These are phyloP conservation scores for Saturnispora dispora DNA, from an alignment of 805 yeast species.

Conservation along the genomic window DNA sequence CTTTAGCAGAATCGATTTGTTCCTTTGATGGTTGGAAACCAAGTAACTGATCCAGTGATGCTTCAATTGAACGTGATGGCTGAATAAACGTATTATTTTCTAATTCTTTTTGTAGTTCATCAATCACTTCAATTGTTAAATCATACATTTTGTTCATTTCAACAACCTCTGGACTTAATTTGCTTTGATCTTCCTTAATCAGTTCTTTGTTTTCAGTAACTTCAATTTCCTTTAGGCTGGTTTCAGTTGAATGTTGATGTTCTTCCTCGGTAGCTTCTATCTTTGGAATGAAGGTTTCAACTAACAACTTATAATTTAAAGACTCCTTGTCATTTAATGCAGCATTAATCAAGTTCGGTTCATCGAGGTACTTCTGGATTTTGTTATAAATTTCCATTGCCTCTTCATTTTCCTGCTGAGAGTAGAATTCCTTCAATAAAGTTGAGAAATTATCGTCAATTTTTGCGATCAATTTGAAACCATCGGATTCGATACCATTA, in stretches of 20 bases:
- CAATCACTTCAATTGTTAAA: conserved; percentile 21
- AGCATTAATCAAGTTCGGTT: conserved; percentile 16
- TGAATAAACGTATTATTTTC: conserved; percentile 19
- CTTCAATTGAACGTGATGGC: conserved; percentile 12
- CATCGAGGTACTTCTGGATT: conserved; percentile 16
- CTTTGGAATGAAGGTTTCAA: conserved; percentile 8
- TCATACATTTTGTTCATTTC: conserved; percentile 25
- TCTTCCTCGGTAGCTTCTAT: neutral
- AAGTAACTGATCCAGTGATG: conserved; percentile 16
- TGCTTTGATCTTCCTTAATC: conserved; percentile 19
- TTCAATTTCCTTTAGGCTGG: neutral
- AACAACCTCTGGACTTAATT: conserved; percentile 16
- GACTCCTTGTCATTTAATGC: conserved; percentile 20
- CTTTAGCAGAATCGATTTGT: conserved; percentile 51
- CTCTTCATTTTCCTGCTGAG: conserved; percentile 12
- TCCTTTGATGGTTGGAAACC: conserved; percentile 51
- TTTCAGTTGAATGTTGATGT: neutral
- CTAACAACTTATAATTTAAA: conserved; percentile 16
- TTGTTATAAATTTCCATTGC: conserved; percentile 14
- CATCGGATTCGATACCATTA: conserved; percentile 21
- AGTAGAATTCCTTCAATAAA: conserved; percentile 7
- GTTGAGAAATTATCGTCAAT: conserved; percentile 20
- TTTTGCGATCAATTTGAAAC: conserved; percentile 15
- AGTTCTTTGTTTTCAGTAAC: conserved; percentile 10
- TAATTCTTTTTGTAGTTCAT: conserved; percentile 24